Conservation (phyloP, 768 basidiomycete genomes). For the Tylopilus sp. region DNA sequence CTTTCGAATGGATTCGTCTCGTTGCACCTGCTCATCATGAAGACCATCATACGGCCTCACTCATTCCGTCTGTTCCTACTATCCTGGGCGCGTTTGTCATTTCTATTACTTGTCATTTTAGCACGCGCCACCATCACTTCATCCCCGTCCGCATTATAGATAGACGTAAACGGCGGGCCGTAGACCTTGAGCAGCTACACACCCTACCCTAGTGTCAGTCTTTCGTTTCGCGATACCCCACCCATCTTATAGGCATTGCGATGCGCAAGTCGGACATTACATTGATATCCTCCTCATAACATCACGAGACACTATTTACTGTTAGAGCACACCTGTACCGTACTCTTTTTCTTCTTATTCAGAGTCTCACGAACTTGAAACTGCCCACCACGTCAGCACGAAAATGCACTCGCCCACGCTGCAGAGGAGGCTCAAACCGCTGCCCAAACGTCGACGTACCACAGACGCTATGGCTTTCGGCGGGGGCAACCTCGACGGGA, state of each 20-base stretch:
- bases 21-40: constrained; percentile 50
- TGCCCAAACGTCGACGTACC: constrained; percentile 72
- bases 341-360: constrained; percentile 32
- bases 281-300: constrained; percentile 34
- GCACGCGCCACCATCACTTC: constrained; percentile 27
- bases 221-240: constrained; percentile 54
- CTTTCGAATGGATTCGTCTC: constrained; percentile 56
- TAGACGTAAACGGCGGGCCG: constrained; percentile 44
- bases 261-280: constrained; percentile 46
- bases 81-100: constrained; percentile 29
- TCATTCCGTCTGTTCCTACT: constrained; percentile 40
- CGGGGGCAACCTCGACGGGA: constrained; percentile 26
- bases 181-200: constrained; percentile 44
- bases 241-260: constrained; percentile 42
- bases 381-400: constrained; percentile 27
- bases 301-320: constrained; percentile 61
- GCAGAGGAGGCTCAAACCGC: constrained; percentile 67
- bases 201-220: constrained; percentile 39
- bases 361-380: constrained; percentile 18
- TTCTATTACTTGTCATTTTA: constrained; percentile 6
- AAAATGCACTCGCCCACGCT: constrained; percentile 50
- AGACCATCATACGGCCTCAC: constrained; percentile 40
- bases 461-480: constrained; percentile 39
- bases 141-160: constrained; percentile 33
- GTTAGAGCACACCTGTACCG: constrained; percentile 58